Evolutionary conservation across 805 yeast genomes (phyloP).

Genomic region (Kodamaea hsintzibuensis): DNA sequence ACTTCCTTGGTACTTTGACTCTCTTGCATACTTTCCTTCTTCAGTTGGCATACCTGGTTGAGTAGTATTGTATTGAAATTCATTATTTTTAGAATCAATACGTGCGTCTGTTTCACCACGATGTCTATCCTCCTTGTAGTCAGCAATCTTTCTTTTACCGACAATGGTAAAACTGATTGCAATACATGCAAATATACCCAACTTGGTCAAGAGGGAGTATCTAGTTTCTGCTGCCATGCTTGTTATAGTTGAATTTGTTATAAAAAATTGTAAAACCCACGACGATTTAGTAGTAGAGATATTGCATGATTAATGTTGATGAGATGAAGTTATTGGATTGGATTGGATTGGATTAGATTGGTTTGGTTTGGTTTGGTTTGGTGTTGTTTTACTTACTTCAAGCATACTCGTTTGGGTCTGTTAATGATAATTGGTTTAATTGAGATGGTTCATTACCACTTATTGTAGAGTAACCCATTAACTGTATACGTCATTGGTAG

Average conservation of each 20-base stretch:
- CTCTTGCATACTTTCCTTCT: conserved; percentile 37
- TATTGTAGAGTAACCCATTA: too few relatives aligned
- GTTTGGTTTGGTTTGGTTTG: too few relatives aligned
- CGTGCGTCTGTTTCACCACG: conserved; percentile 36
- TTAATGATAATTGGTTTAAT: too few relatives aligned
- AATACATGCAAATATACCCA: conserved; percentile 30
- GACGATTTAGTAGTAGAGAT: not conserved
- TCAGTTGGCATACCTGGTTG: conserved; percentile 58
- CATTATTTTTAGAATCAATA: conserved; percentile 29
- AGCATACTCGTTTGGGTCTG: too few relatives aligned
- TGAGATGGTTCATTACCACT: too few relatives aligned
- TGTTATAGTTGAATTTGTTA: not conserved
- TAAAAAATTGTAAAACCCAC: not conserved
- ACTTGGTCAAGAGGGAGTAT: conserved; percentile 34
- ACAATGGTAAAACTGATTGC: conserved; percentile 33
- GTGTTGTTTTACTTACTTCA: too few relatives aligned
- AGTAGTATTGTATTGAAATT: conserved; percentile 32
- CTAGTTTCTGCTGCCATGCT: conserved; percentile 34
- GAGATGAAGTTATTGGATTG: not conserved
- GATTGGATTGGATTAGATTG: too few relatives aligned
- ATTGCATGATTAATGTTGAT: not conserved
- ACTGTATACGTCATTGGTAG: too few relatives aligned
- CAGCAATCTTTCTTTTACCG: conserved; percentile 39
- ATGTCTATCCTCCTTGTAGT: conserved; percentile 36
- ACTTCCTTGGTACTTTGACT: conserved; percentile 68